These are phyloP conservation scores for Millerozyma miso DNA, from an alignment of 805 yeast species.

Conservation along the genomic window DNA sequence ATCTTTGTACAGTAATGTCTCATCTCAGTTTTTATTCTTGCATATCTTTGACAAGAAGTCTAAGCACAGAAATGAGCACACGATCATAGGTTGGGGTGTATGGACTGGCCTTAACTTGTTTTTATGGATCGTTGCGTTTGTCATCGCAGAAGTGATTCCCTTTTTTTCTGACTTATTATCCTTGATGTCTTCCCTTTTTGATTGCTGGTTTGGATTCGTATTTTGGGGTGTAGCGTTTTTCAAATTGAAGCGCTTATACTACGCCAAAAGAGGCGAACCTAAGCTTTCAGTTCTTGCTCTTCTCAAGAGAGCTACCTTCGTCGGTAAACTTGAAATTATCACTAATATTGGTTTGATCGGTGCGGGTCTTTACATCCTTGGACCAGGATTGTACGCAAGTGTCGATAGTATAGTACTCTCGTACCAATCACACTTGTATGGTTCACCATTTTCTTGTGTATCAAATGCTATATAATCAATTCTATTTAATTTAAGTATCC, in stretches of 20 bases:
- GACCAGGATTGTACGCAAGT: constrained; percentile 57
- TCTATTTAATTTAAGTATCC: not conserved
- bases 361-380: constrained; percentile 51
- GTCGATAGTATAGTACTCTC: constrained; percentile 51
- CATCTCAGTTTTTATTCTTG: constrained; percentile 49
- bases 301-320: constrained; percentile 20
- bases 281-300: constrained; percentile 22
- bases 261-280: constrained; percentile 14
- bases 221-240: constrained; percentile 61
- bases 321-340: constrained; percentile 34
- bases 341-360: constrained; percentile 35
- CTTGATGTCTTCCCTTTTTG: constrained; percentile 58
- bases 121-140: constrained; percentile 51
- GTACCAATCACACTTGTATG: constrained; percentile 46
- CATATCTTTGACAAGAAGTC: constrained; percentile 41
- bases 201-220: constrained; percentile 63
- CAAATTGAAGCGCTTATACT: constrained; percentile 31
- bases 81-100: constrained; percentile 47
- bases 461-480: constrained; percentile 14
- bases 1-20: constrained; percentile 50
- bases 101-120: constrained; percentile 44
- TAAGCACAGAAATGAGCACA: constrained; percentile 43
- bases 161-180: constrained; percentile 55
- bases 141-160: constrained; percentile 64
- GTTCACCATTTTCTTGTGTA: constrained; percentile 50